Evolutionary conservation across 2,329 filamentous ascomycete genomes (phyloP).

Genomic region (Cladorrhinum sp.): DNA sequence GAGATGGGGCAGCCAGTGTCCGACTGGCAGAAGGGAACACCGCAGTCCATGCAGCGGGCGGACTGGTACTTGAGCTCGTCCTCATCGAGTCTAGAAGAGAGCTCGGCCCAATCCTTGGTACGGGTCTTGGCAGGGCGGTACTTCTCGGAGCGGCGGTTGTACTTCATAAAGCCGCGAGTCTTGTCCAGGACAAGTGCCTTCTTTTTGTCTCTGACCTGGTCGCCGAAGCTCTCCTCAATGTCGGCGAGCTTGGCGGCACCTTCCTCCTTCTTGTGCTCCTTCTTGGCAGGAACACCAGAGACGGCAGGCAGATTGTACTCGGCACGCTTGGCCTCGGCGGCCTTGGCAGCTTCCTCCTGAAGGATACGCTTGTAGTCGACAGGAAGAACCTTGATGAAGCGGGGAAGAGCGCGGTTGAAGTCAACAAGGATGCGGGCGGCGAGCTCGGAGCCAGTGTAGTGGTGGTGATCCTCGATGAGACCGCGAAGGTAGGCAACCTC

Average conservation of each 20-base stretch:
- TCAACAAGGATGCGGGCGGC: constrained; percentile 92
- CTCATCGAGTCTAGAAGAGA: constrained; percentile 81
- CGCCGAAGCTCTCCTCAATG: constrained; percentile 87
- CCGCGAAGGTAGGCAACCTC: constrained; percentile 90
- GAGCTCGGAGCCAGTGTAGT: constrained; percentile 94
- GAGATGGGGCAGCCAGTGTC: constrained; percentile 94
- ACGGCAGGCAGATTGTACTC: constrained; percentile 79
- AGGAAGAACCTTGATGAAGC: constrained; percentile 90
- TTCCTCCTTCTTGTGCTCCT: constrained; percentile 55
- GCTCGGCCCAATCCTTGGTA: constrained; percentile 89
- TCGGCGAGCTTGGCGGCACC: constrained; percentile 72
- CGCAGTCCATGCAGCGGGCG: constrained; percentile 97
- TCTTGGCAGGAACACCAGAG: constrained; percentile 63
- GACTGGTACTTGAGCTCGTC: constrained; percentile 97
- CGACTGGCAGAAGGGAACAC: constrained; percentile 96
- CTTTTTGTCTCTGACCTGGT: constrained; percentile 82
- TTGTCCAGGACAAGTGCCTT: constrained; percentile 95
- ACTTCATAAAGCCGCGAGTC: constrained; percentile 97
- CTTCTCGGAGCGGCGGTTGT: constrained; percentile 87
- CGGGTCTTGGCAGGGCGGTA: constrained; percentile 81
- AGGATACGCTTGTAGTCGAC: constrained; percentile 95
- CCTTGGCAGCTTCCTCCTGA: constrained; percentile 79
- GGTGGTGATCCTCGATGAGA: constrained; percentile 93
- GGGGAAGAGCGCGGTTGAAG: constrained; percentile 84
- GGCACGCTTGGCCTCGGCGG: constrained; percentile 77